Conservation (phyloP, 345 rosid species). For the Eucalyptus sp. region DNA sequence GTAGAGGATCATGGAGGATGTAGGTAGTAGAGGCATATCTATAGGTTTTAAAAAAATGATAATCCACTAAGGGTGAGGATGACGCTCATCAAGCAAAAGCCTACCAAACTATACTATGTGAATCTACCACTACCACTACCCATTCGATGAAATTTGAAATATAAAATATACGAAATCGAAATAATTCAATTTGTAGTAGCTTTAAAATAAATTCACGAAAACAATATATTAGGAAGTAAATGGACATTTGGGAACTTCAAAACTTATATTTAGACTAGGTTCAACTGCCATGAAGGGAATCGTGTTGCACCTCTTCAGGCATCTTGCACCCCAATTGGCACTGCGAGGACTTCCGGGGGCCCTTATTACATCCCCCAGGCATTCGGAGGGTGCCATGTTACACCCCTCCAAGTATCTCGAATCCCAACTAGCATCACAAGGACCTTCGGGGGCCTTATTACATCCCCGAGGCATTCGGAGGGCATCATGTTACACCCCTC, state of each 20-base stretch:
- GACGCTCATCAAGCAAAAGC: accelerated
- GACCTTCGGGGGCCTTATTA: accelerated
- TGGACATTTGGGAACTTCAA: too few species aligned
- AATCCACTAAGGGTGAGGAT: too few species aligned
- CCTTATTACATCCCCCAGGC: too few species aligned
- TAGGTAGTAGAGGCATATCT: too few species aligned
- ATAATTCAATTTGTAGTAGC: too few species aligned
- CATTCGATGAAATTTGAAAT: accelerated
- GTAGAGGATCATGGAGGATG: too few species aligned
- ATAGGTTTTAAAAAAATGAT: accelerated
- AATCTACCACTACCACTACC: too few species aligned
- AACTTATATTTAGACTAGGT: too few species aligned
- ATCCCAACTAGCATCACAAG: accelerated
- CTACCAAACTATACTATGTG: accelerated
- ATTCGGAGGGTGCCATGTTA: accelerated
- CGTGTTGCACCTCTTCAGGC: too few species aligned
- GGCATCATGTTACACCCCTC: too few species aligned
- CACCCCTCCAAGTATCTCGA: accelerated
- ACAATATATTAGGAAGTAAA: accelerated
- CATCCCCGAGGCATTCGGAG: accelerated
- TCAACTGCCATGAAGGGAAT: accelerated
- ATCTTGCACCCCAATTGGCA: accelerated
- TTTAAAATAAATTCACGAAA: too few species aligned
- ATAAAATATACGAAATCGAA: too few species aligned
- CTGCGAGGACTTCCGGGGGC: accelerated